phyloP scores from a whole-genome alignment of 768 basidiomycete species.

The Pisolithus albus region DNA sequence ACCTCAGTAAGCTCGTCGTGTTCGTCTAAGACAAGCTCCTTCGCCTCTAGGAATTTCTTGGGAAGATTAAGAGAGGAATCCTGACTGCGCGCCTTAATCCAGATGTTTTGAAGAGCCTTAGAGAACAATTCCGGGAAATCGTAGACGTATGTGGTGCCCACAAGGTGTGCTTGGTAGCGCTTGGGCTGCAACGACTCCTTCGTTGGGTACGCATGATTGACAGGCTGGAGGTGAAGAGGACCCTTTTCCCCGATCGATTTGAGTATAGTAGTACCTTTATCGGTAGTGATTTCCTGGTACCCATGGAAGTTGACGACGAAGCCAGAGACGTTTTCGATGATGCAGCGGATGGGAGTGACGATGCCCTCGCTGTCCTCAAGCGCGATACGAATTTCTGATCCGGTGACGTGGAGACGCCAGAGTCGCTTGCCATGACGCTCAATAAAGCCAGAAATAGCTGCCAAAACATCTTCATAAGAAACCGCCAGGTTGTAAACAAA shows the following conservation, averaged over 20 bases:
- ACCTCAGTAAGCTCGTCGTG: slow-evolving; percentile 87
- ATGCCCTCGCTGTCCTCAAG: slow-evolving; percentile 95
- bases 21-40: slow-evolving; percentile 92
- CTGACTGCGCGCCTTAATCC: slow-evolving; percentile 63
- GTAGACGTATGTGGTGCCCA: slow-evolving; percentile 98
- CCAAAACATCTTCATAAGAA: slow-evolving; percentile 92
- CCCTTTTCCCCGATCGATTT: slow-evolving; percentile 99
- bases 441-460: slow-evolving; percentile 97
- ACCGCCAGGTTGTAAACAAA: slow-evolving; percentile 96
- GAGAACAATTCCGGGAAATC: slow-evolving; percentile 99
- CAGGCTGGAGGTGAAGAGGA: slow-evolving; percentile 91
- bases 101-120: slow-evolving; percentile 91
- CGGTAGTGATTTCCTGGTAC: slow-evolving; percentile 96
- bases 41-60: slow-evolving; percentile 71
- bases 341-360: slow-evolving; percentile 91
- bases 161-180: slow-evolving; percentile 96
- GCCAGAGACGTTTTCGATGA: slow-evolving; percentile 98
- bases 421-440: slow-evolving; percentile 97
- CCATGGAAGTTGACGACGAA: slow-evolving; percentile 98
- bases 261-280: slow-evolving; percentile 90
- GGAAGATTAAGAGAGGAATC: slow-evolving; percentile 68
- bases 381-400: slow-evolving; percentile 92
- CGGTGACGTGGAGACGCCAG: slow-evolving; percentile 97
- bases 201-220: slow-evolving; percentile 88
- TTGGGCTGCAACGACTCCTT: slow-evolving; percentile 98